These are phyloP conservation scores for Colletotrichum paranaense DNA, from an alignment of 2,329 filamentous ascomycete genomes.

Conservation along the genomic window DNA sequence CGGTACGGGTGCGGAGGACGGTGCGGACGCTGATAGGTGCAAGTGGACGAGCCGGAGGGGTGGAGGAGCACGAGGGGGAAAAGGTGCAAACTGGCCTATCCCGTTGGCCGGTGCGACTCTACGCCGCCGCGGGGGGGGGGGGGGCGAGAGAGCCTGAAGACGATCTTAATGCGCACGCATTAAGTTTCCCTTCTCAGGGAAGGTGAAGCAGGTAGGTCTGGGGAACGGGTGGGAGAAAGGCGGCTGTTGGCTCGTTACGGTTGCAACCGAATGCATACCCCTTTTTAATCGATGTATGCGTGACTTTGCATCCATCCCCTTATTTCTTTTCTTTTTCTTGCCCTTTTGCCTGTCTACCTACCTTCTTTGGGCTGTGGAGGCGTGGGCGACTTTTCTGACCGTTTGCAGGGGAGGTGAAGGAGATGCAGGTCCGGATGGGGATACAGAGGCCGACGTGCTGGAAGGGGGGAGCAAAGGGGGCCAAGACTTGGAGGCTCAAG, in stretches of 20 bases:
- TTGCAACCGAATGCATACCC: conserved; percentile 15
- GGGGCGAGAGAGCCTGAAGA: background rate
- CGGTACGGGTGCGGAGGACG: conserved; percentile 15
- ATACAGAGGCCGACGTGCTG: conserved; percentile 13
- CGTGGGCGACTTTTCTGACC: background rate
- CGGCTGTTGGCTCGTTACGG: conserved; percentile 21
- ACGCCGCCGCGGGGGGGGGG: background rate
- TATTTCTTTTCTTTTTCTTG: background rate
- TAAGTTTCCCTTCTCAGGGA: conserved; percentile 14
- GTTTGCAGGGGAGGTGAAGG: conserved; percentile 24
- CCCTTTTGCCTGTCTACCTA: background rate
- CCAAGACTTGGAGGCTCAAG: background rate
- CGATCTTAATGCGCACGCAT: conserved; percentile 25
- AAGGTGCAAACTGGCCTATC: conserved; percentile 15
- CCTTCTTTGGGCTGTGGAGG: conserved; percentile 2
- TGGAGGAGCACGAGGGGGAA: background rate
- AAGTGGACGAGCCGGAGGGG: conserved; percentile 16
- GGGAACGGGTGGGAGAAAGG: background rate
- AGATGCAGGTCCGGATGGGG: conserved; percentile 23
- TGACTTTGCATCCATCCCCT: background rate
- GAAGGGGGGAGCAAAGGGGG: background rate
- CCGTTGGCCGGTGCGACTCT: background rate
- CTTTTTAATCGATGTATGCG: background rate
- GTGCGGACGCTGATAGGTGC: conserved; percentile 27
- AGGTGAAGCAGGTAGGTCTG: background rate